phyloP scores from a whole-genome alignment of 2,329 filamentous ascomycete species.

The Alternaria longipes region DNA sequence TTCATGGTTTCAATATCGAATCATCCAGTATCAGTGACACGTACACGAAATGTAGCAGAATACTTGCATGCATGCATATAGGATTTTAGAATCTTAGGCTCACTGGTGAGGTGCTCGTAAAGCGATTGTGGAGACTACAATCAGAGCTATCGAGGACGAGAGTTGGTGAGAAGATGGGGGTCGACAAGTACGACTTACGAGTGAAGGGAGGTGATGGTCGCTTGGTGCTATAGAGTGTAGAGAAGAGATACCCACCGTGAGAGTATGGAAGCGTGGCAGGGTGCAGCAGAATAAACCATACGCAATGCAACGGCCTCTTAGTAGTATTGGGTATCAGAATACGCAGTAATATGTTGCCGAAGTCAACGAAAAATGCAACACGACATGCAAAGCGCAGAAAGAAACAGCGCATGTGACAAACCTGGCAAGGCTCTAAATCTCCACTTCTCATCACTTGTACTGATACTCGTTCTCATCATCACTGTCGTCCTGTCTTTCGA shows the following conservation, averaged over 20 bases:
- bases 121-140: not conserved
- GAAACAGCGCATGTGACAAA: not conserved
- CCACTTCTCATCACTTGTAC: not conserved
- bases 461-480: slow-evolving; percentile 29
- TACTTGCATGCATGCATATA: not conserved
- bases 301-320: not conserved
- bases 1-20: not conserved
- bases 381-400: not conserved
- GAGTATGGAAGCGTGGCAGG: no score
- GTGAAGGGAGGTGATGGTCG: not conserved
- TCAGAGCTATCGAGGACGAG: not conserved
- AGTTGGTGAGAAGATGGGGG: not conserved
- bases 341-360: not conserved
- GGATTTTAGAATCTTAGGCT: not conserved
- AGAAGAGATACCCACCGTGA: not conserved
- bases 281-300: not conserved
- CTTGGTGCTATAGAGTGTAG: not conserved
- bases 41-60: not conserved
- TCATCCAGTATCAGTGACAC: not conserved
- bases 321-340: slow-evolving; percentile 1
- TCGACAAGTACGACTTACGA: not conserved
- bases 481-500: slow-evolving; percentile 39
- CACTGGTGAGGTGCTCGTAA: not conserved
- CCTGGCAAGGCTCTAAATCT: no score
- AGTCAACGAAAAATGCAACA: not conserved